Evolutionary conservation across 495 filamentous ascomycete species (phyloP), one percentile per base, ranked within the genome.

Genomic region (Neurospora sp.): DNA sequence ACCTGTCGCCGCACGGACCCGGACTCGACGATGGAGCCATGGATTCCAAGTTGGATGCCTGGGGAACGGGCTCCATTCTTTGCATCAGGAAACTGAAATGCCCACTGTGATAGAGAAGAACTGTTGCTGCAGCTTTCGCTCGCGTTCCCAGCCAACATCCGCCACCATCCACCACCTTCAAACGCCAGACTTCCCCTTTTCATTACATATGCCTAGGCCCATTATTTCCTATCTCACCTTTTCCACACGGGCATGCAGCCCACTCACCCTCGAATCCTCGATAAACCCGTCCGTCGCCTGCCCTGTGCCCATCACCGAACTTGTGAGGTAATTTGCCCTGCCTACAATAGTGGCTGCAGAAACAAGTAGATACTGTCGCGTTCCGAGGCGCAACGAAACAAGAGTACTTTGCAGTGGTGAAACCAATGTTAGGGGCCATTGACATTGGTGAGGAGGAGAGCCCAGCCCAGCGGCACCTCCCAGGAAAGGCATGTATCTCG

Each of bases 331-430:
- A 31, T 61, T n/a, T n/a, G n/a, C n/a, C n/a, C n/a, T n/a, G n/a
- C n/a, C n/a, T 73, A 61, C 72, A 45, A 39, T 73, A 31, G 22
- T 39, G 31, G 37, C 40, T 73, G 71, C 68, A 70, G 68, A 42
- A 68, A 16, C 20, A 70, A 70, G 72, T 73, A 61, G 72, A 74
- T 70, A 71, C 69, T 75, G 74, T 76, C 71, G 71, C 75, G 53
- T 73, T 71, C 75, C 74, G 71, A 31, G 71, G 69, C 72, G 76
- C 76, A 77, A 77, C 76, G 53, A 74, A 69, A 69, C 76, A 73
- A 74, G 72, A 65, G 74, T 76, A 72, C 72, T 74, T 73, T 73
- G 72, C 72, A 72, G 69, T 73, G 71, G 76, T 76, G 75, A 72
- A 77, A 74, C 74, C 71, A 42, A 59, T 70, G 72, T 69, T 72